These are phyloP conservation scores for Atalantia buxifolia DNA, from an alignment of 345 rosid species.

Conservation along the genomic window DNA sequence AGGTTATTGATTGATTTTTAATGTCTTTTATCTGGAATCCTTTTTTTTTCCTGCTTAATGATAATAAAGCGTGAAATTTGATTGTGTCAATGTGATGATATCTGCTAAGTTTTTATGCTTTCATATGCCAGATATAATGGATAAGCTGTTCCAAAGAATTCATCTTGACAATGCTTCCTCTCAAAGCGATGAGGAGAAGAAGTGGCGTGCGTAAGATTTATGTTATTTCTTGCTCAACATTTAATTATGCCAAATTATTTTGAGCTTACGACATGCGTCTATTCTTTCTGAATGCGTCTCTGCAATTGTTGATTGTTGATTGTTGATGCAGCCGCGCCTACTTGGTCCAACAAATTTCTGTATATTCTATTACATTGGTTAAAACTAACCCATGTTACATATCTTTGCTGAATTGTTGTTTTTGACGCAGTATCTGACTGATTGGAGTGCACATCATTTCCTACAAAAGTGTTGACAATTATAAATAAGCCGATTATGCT, in stretches of 20 bases:
- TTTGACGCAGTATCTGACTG: background rate
- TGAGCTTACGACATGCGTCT: background rate
- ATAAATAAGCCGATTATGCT: constrained; percentile 10
- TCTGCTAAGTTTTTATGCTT: background rate
- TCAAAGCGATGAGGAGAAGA: constrained; percentile 62
- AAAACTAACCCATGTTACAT: background rate
- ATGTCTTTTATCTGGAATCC: background rate
- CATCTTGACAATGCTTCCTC: constrained; percentile 39
- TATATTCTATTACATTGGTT: background rate
- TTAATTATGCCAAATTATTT: constrained; percentile 1
- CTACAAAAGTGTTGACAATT: background rate
- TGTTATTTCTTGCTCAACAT: background rate
- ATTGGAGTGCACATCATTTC: background rate
- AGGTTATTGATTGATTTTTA: constrained; percentile 38
- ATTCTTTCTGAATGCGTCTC: background rate
- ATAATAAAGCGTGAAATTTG: background rate
- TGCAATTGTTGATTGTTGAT: background rate
- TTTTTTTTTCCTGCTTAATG: background rate
- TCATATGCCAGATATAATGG: constrained; percentile 63
- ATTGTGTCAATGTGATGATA: background rate
- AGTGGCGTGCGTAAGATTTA: constrained; percentile 68
- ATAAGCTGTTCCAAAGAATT: constrained; percentile 54
- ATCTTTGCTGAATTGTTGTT: background rate
- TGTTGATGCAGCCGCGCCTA: background rate
- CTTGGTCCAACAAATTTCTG: background rate